phyloP scores from a whole-genome alignment of 306 rosid species.

The Cucumis melo region DNA sequence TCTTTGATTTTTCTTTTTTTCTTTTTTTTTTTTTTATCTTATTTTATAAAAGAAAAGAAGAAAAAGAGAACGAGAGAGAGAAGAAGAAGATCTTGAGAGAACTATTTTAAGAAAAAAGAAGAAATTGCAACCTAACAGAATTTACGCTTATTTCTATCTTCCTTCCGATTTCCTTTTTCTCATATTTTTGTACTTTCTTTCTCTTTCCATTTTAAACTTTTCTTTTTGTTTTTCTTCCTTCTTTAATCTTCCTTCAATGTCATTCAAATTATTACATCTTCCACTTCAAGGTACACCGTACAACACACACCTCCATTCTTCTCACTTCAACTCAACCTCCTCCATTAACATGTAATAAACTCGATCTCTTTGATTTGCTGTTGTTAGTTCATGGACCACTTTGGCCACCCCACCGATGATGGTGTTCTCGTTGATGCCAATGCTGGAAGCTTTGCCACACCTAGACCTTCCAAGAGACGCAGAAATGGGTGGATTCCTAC shows the following conservation, averaged over 20 bases:
- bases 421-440: not conserved
- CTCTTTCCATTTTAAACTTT: not conserved
- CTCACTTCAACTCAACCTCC: not conserved
- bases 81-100: not conserved
- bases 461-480: slow-evolving; percentile 38
- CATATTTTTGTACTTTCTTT: not conserved
- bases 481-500: not conserved
- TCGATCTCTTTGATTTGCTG: too few relatives aligned
- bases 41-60: too few relatives aligned
- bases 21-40: too few relatives aligned
- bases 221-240: not conserved
- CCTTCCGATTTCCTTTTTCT: not conserved
- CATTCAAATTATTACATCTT: not conserved
- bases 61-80: not conserved
- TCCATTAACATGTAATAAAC: too few relatives aligned
- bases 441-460: slow-evolving; percentile 36
- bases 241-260: not conserved
- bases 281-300: not conserved
- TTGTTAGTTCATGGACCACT: not conserved
- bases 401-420: not conserved
- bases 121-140: not conserved
- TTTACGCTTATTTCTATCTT: slow-evolving; percentile 1
- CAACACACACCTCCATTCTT: not conserved
- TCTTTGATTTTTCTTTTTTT: too few relatives aligned
- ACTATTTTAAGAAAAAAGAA: not conserved